phyloP scores from a whole-genome alignment of 148 eudicot genomes.

The Silene conica region DNA sequence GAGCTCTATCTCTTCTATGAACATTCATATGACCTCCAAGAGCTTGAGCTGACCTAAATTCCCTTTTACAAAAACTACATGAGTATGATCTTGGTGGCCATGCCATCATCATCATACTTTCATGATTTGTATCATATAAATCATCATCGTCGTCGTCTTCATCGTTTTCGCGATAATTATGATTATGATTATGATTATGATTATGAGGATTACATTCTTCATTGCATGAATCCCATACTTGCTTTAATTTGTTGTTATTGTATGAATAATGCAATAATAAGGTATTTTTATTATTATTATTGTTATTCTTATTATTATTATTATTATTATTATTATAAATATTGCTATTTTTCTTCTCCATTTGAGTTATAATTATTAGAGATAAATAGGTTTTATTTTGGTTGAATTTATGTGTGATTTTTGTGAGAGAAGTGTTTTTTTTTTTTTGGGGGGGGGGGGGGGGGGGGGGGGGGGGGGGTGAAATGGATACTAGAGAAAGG shows the following conservation, averaged over 20 bases:
- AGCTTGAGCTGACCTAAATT: conserved; percentile 91
- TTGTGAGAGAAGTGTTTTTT: neutral
- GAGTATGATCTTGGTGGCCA: conserved; percentile 91
- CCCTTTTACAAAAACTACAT: conserved; percentile 76
- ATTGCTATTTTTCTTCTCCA: conserved; percentile 10
- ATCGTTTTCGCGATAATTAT: neutral
- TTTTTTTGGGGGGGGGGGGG: no score
- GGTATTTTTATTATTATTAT: neutral
- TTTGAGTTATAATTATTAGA: neutral
- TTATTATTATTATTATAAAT: no score
- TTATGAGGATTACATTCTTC: neutral
- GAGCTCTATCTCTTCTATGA: conserved; percentile 79
- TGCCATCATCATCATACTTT: conserved; percentile 30
- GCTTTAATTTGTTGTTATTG: conserved; percentile 9
- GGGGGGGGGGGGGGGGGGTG: no score
- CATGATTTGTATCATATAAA: no score
- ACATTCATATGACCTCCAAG: conserved; percentile 95
- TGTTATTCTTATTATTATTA: neutral
- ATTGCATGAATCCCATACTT: conserved; percentile 8
- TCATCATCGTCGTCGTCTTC: no score
- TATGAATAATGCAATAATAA: conserved; percentile 5
- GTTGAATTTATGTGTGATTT: no score
- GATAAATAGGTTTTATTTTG: no score
- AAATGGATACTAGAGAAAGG: neutral
- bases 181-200: no score